Conservation (phyloP, 108 stramenopile species). For the Epithemia pelagica region DNA sequence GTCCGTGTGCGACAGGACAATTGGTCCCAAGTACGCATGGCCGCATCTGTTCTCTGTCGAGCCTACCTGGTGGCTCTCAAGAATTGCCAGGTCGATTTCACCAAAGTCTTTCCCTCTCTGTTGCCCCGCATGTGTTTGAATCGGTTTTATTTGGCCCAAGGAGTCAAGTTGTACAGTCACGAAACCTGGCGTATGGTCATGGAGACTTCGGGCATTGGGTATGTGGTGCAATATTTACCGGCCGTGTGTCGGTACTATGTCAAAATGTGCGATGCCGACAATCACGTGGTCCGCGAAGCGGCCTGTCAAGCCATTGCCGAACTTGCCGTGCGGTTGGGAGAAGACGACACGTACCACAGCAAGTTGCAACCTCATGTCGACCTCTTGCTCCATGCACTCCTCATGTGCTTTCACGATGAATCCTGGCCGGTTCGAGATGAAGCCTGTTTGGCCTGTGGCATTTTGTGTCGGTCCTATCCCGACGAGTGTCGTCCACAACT, state of each 20-base stretch:
- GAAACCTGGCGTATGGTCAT: slow-evolving; percentile 84
- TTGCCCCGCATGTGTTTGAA: slow-evolving; percentile 96
- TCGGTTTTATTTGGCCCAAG: slow-evolving; percentile 95
- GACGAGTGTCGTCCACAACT: slow-evolving; percentile 83
- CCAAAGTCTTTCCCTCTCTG: slow-evolving; percentile 47
- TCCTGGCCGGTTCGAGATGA: slow-evolving; percentile 98
- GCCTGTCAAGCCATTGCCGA: slow-evolving; percentile 96
- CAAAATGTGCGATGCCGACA: slow-evolving; percentile 88
- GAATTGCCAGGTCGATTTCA: slow-evolving; percentile 11
- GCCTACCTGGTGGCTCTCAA: slow-evolving; percentile 68
- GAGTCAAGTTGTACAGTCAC: slow-evolving; percentile 91
- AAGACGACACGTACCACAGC: slow-evolving; percentile 13
- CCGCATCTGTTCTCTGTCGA: slow-evolving; percentile 84
- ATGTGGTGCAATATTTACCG: slow-evolving; percentile 73
- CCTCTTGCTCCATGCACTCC: slow-evolving; percentile 74
- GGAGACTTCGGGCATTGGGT: slow-evolving; percentile 51
- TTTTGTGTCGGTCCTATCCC: slow-evolving; percentile 76
- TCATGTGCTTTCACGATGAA: slow-evolving; percentile 96
- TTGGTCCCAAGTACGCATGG: slow-evolving; percentile 97
- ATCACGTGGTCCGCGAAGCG: slow-evolving; percentile 93
- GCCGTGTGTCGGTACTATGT: slow-evolving; percentile 88
- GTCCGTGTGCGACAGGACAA: no score
- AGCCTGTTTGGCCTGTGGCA: slow-evolving; percentile 92
- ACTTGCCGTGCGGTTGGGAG: slow-evolving; percentile 81
- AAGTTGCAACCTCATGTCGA: slow-evolving; percentile 64